Base-by-base conservation (phyloP, 371 early-diverging fungal genomes). In the Massospora cicadina region DNA sequence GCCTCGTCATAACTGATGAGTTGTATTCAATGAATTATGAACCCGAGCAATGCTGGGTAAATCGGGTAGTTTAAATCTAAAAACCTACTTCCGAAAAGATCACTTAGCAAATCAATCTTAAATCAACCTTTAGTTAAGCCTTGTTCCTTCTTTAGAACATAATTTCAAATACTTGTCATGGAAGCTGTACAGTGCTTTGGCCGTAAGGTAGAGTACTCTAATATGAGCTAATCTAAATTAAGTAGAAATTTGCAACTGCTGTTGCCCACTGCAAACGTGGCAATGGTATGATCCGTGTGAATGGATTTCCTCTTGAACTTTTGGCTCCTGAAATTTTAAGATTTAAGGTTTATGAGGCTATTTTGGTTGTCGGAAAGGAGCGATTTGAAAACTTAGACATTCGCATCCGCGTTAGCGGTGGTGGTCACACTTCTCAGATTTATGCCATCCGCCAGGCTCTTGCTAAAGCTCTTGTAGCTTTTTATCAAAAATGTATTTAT, bases 201-300 rank as follows among this genome's bases (percentile, higher is more conserved):
- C 58, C 71, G 71, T 65, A 70, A 70, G 68, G 71, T 65, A 25
- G 31, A 2, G 13, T n/a, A 33, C 1, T 17, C 24, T 25, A 28
- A 2, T 2, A 54, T 31, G 61, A 12, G 32, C 33, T 2, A 29
- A 60, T 12, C 53, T 28, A 2, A 31, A 31, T 2, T 12, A 28
- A 29, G 33, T 80, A 96, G 93, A 99, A 99, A 87, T 98, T 94
- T 81, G 98, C 99, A 76, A 93, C 96, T 70, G 99, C 99, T 71
- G 95, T 93, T 69, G 97, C 98, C 71, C 87, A 90, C 83, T 96
- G 95, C 89, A 95, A 93, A 85, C 88, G 89, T 76, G 94, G 98
- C 66, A 84, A 84, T 75, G 96, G 96, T 75, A 87, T 93, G 72
- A 86, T 99, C 79, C 90, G 90, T 79, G 80, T 99, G 69, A 98